A percentile compares a stretch with the other conserved stretches of the same genome.
These are phyloP conservation scores for Typha latifolia DNA, from an alignment of 176 grass and related monocot genomes.

Conservation along the genomic window DNA sequence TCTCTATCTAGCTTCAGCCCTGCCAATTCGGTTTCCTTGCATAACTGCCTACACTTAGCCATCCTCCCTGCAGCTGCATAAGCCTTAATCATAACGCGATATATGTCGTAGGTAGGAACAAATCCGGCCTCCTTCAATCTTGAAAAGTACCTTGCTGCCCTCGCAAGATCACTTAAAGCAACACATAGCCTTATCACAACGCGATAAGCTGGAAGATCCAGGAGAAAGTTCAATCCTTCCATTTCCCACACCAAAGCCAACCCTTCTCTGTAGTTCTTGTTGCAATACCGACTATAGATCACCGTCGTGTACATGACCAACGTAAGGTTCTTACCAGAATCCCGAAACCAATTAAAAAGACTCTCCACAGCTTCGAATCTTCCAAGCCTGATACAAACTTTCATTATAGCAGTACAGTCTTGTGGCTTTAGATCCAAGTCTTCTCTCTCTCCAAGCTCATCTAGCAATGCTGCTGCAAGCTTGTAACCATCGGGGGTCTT, in stretches of 20 bases:
- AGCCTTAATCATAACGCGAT: constrained; percentile 39
- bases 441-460: constrained; percentile 44
- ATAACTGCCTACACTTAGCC: constrained; percentile 52
- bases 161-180: constrained; percentile 44
- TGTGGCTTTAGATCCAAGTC: constrained; percentile 38
- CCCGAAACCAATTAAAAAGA: constrained; percentile 64
- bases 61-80: constrained; percentile 37
- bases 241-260: constrained; percentile 78
- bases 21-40: constrained; percentile 41
- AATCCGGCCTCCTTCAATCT: constrained; percentile 76
- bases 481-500: constrained; percentile 57
- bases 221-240: constrained; percentile 43
- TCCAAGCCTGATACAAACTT: constrained; percentile 65
- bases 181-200: constrained; percentile 61
- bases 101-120: constrained; percentile 54
- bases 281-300: constrained; percentile 57
- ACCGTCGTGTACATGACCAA: constrained; percentile 89
- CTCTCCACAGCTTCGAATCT: constrained; percentile 50
- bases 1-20: constrained; percentile 49
- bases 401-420: constrained; percentile 79
- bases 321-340: constrained; percentile 17
- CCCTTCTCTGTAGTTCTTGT: constrained; percentile 44
- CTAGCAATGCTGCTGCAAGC: constrained; percentile 42
- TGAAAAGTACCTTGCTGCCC: constrained; percentile 46
- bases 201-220: constrained; percentile 77